These are phyloP conservation scores for Phaseolus lunatus DNA, from an alignment of 306 rosid species.

Conservation along the genomic window DNA sequence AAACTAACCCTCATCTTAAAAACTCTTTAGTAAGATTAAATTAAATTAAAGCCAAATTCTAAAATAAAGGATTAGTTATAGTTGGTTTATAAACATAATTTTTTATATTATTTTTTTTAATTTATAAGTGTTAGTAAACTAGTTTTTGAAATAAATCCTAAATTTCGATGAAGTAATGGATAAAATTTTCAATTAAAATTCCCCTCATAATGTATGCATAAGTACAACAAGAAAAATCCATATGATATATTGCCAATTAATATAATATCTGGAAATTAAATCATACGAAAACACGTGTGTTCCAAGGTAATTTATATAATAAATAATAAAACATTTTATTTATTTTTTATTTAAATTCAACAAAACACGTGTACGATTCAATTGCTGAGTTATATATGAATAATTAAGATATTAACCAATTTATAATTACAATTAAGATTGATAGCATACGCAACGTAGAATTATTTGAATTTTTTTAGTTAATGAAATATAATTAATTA, in stretches of 20 bases:
- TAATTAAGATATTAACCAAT: background rate
- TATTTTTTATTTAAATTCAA: background rate
- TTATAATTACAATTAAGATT: constrained; percentile 12
- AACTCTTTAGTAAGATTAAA: too few species aligned
- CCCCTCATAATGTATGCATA: too few species aligned
- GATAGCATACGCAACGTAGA: background rate
- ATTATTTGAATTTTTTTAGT: background rate
- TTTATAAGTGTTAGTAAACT: too few species aligned
- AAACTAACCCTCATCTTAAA: too few species aligned
- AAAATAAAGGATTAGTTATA: too few species aligned
- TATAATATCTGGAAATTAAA: background rate
- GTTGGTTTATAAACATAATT: too few species aligned
- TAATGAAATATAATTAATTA: constrained; percentile 4
- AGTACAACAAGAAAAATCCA: too few species aligned
- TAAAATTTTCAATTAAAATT: too few species aligned
- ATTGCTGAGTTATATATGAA: background rate
- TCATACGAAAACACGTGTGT: background rate
- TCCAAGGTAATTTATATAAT: background rate
- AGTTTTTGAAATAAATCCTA: too few species aligned
- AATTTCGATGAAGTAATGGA: too few species aligned
- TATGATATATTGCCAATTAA: background rate
- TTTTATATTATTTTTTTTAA: too few species aligned
- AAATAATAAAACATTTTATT: background rate
- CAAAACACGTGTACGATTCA: constrained; percentile 4
- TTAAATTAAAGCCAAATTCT: too few species aligned